phyloP scores from a whole-genome alignment of 805 yeast genomes.

The Metschnikowia sp. region DNA sequence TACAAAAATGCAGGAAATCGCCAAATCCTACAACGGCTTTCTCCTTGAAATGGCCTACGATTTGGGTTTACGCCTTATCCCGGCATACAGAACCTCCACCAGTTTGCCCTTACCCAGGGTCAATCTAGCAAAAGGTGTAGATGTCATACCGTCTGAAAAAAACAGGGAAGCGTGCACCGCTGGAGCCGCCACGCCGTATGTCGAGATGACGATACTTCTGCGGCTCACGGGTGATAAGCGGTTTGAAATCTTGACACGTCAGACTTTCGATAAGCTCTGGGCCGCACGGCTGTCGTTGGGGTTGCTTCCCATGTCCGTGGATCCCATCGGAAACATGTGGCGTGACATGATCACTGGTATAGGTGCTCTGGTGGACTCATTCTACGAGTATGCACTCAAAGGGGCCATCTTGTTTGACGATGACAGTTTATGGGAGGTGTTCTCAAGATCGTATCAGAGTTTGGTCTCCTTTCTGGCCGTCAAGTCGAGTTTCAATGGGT shows the following conservation, averaged over 20 bases:
- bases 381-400: constrained; percentile 84
- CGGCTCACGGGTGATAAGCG: constrained; percentile 68
- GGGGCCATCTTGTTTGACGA: constrained; percentile 65
- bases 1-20: constrained; percentile 10
- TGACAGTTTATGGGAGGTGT: constrained; percentile 58
- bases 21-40: constrained; percentile 60
- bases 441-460: constrained; percentile 52
- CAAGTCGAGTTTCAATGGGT: constrained; percentile 5
- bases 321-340: constrained; percentile 55
- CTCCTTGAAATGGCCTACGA: constrained; percentile 70
- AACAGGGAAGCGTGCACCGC: constrained; percentile 77
- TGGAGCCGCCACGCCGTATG: constrained; percentile 79
- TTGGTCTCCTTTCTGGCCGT: constrained; percentile 43
- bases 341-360: constrained; percentile 65
- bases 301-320: constrained; percentile 74
- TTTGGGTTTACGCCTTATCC: constrained; percentile 65
- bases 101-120: constrained; percentile 80
- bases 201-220: constrained; percentile 78
- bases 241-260: constrained; percentile 60
- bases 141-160: constrained; percentile 39
- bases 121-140: constrained; percentile 56
- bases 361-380: constrained; percentile 91
- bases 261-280: constrained; percentile 73
- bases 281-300: constrained; percentile 55
- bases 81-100: constrained; percentile 62